Evolutionary conservation across 2,329 filamentous ascomycete species (phyloP), one percentile per base, ranked within the genome.

Genomic region (Rutstroemia sp.): DNA sequence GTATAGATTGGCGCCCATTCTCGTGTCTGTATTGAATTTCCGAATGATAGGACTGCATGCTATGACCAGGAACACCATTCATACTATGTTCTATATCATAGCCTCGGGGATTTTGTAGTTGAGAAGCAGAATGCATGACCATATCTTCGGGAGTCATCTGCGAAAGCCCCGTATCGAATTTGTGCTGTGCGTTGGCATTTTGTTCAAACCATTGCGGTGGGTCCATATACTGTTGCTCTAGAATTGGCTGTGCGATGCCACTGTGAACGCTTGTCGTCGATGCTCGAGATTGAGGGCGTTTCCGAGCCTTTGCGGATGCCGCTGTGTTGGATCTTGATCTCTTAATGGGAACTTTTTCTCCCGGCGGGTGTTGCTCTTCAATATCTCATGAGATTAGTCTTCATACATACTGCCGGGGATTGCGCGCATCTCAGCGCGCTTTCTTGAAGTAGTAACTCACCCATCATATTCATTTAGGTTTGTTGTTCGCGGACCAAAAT

Each of bases 71-170:
- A 12, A 76, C 72, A 14, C 71, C 69, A 54, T 75, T 76, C 66
- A 83, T 75, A 25, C 73, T 66, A 19, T 78, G 72, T 51, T 81
- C 78, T 58, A 77, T 77, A 55, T 74, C 64, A 63, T 76, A 80
- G 17, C 74, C 72, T 53, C 75, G 75, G 46, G 73, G 73, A 48
- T 74, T 72, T 60, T 81, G 78, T 64, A 84, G 75, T 60, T 82
- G 81, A 21, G 77, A 75, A 27, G 78, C 76, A 17, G 78, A 77
- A 56, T 82, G 78, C 59, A 85, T 72, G 48, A 85, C 77, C 71
- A 84, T 77, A 58, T 82, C 80, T 62, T 84, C 82, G 23, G 79
- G 71, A 3, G 78, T 76, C 73, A 84, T 75, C 54, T 68, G 64
- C 42, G 69, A 63, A 40, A 61, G 60, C 30, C 66, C 62, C 40